These are phyloP conservation scores for Vaccinium darrowii DNA, from an alignment of 148 eudicot species.

Conservation along the genomic window DNA sequence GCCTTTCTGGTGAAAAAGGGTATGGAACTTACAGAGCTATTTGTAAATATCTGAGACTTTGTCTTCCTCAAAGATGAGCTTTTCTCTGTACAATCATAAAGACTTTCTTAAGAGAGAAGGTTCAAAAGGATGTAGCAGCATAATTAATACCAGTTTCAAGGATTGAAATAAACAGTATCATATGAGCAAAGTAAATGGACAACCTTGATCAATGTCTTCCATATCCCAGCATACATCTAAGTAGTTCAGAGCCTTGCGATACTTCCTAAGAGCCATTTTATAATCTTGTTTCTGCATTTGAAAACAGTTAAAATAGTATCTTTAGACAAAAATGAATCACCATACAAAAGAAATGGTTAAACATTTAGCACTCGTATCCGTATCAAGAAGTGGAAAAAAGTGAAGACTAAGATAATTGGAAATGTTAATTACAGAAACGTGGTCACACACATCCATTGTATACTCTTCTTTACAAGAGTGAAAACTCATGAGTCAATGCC, in stretches of 20 bases:
- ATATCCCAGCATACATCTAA: slow-evolving; percentile 71
- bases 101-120: neutral
- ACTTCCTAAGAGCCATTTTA: slow-evolving; percentile 71
- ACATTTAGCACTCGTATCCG: neutral
- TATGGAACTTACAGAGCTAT: slow-evolving; percentile 60
- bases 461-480: neutral
- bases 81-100: slow-evolving; percentile 40
- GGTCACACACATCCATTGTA: neutral
- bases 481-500: neutral
- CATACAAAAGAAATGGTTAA: neutral
- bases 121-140: neutral
- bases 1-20: neutral
- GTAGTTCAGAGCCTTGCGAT: slow-evolving; percentile 66
- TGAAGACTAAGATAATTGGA: neutral
- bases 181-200: slow-evolving; percentile 8
- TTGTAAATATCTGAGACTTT: slow-evolving; percentile 71
- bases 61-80: slow-evolving; percentile 53
- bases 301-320: slow-evolving; percentile 6
- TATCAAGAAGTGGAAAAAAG: neutral
- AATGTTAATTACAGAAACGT: neutral
- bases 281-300: slow-evolving; percentile 61
- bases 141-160: neutral
- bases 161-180: neutral
- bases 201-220: slow-evolving; percentile 68
- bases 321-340: neutral